Conservation (phyloP, 129 eudicot genomes). For the Deinandra increscens region DNA sequence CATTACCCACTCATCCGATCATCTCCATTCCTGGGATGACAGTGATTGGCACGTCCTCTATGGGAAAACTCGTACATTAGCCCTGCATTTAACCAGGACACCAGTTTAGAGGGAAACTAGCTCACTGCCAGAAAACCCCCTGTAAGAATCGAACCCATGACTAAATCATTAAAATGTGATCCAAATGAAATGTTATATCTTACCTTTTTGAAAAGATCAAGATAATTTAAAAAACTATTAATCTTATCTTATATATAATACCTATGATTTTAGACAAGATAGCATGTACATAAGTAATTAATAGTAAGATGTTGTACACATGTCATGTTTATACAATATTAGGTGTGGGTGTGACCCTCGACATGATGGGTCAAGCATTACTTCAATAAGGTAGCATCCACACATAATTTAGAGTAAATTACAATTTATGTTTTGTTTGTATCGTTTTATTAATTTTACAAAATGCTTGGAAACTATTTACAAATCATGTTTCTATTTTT, state of each 20-base stretch:
- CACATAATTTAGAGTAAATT: slow-evolving; percentile 20
- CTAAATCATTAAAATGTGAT: not conserved
- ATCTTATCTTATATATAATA: not conserved
- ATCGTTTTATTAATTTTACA: not conserved
- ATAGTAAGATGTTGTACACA: slow-evolving; percentile 22
- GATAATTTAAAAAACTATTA: not conserved
- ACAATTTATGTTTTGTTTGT: not conserved
- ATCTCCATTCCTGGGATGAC: no score
- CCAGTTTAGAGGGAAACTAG: no score
- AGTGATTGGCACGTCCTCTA: no score
- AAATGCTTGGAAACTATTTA: not conserved
- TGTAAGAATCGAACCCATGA: no score
- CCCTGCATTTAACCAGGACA: no score
- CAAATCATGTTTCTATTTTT: not conserved
- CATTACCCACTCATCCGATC: no score
- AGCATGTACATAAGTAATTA: slow-evolving; percentile 21
- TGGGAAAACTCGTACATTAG: no score
- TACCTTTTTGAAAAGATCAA: not conserved
- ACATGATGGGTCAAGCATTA: slow-evolving; percentile 67
- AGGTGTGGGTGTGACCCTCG: slow-evolving; percentile 51
- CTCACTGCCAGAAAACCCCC: no score
- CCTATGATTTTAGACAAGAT: slow-evolving; percentile 23
- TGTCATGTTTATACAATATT: slow-evolving; percentile 38
- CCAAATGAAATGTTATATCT: not conserved
- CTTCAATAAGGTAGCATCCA: slow-evolving; percentile 47